Evolutionary conservation across 345 rosid species (phyloP).

Genomic region (Jatropha curcas): DNA sequence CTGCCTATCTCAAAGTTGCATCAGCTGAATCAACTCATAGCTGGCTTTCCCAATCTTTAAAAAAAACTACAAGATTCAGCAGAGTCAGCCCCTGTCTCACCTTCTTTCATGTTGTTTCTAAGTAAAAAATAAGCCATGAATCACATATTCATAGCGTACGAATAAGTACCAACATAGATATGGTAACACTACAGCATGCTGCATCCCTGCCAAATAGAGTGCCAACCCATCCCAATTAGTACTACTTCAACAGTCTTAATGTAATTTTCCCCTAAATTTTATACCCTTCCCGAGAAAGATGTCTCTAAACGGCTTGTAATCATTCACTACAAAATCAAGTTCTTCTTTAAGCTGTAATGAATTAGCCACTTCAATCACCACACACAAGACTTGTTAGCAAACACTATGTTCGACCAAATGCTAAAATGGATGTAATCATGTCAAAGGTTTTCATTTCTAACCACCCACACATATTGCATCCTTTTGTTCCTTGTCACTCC

Average conservation of each 20-base stretch:
- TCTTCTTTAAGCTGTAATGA: not conserved
- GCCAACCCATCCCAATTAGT: no score
- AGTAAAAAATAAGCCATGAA: no score
- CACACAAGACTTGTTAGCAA: not conserved
- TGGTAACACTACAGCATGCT: no score
- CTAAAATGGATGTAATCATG: not conserved
- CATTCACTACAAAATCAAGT: not conserved
- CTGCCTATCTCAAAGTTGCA: not conserved
- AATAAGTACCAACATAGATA: no score
- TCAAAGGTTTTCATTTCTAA: not conserved
- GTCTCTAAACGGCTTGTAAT: not conserved
- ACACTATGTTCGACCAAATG: not conserved
- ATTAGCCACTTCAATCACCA: not conserved
- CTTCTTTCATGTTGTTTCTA: not conserved
- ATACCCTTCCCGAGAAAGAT: not conserved
- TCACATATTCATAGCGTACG: no score
- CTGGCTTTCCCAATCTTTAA: not conserved
- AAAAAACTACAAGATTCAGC: not conserved
- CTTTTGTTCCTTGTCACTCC: not conserved
- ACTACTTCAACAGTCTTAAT: not conserved
- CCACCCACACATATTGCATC: not conserved
- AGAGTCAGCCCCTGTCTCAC: not conserved
- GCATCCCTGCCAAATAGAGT: no score
- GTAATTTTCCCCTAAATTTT: not conserved
- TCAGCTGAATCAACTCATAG: not conserved